Base-by-base conservation (phyloP, 176 grass and related monocot genomes). In the Ananas comosus region DNA sequence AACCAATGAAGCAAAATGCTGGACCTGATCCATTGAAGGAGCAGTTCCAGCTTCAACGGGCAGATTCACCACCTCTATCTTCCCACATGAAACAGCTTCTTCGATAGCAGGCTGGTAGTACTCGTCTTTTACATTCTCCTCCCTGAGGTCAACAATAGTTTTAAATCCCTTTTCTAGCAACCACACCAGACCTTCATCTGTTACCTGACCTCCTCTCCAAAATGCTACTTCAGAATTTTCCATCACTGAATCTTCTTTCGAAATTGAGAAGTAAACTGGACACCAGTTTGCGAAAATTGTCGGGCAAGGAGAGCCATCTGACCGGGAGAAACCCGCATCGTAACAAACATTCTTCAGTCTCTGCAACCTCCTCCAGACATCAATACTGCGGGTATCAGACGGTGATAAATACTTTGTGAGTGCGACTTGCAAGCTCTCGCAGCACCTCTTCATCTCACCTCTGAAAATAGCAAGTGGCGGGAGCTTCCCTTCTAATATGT, bases 171-270 rank as follows among this genome's bases (percentile, higher is more conserved):
- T 86, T 12, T 69, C 72, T 64, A 93, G 53, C 53, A 99, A 80
- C 90, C 94, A 99, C 28, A 42, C 52, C 57, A 99, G 73, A 76
- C 90, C 90, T 63, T 93, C 94, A 79, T 80, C 84, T 10, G 84
- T 99, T 61, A 93, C 79, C 69, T 99, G 89, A 42, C 94, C 94
- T 87, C 90, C 94, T 64, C 87, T 87, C 90, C 94, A 99, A 76
- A 99, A 99, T 73, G 90, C 82, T 70, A 89, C 75, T 66, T 93
- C 89, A 53, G 86, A 71, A 53, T 93, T 87, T 70, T 91, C 94
- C 16, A 65, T 49, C 18, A 53, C 63, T 7, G 68, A 65, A 77
- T 93, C 76, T 80, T 88, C 85, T 59, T 78, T 79, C 3, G 58
- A 71, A 63, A 74, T 67, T 22, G 82, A 85, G 29, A 76, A 68